Evolutionary conservation across 768 basidiomycete species (phyloP).

Genomic region (Hypholoma fasciculare): DNA sequence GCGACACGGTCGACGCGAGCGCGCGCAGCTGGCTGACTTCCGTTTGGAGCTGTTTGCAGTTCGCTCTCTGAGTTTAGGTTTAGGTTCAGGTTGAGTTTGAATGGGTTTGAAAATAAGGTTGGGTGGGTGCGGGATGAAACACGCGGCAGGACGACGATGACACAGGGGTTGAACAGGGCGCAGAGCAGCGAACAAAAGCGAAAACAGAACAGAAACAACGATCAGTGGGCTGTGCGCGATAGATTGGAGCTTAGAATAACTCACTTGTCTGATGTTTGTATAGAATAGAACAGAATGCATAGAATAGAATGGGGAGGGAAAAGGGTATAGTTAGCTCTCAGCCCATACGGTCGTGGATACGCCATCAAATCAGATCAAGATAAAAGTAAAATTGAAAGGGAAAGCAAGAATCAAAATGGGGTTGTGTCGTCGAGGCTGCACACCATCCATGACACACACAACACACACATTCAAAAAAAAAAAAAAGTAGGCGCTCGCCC

Average conservation of each 20-base stretch:
- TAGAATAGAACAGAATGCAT: too few relatives aligned
- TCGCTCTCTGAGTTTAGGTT: background rate
- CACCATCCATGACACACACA: too few relatives aligned
- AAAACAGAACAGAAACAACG: too few relatives aligned
- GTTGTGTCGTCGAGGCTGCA: too few relatives aligned
- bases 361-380: background rate
- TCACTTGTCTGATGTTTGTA: conserved; percentile 70
- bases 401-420: too few relatives aligned
- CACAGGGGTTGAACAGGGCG: background rate
- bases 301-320: background rate
- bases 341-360: background rate
- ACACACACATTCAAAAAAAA: too few relatives aligned
- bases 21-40: conserved; percentile 63
- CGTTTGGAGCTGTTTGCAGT: conserved; percentile 40
- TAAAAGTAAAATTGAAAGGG: too few relatives aligned
- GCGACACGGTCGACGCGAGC: conserved; percentile 40
- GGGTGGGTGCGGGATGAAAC: conserved; percentile 15
- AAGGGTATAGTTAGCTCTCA: too few relatives aligned
- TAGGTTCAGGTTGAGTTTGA: background rate
- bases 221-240: background rate
- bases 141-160: conserved; percentile 1
- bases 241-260: conserved; percentile 26
- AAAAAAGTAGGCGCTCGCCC: too few relatives aligned
- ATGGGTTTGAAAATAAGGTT: conserved; percentile 9
- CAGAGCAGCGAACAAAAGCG: too few relatives aligned